Percentiles rank a stretch among this genome's conserved stretches.
These are phyloP conservation scores for Amanita polypyramis DNA, from an alignment of 768 basidiomycete species.

Conservation along the genomic window DNA sequence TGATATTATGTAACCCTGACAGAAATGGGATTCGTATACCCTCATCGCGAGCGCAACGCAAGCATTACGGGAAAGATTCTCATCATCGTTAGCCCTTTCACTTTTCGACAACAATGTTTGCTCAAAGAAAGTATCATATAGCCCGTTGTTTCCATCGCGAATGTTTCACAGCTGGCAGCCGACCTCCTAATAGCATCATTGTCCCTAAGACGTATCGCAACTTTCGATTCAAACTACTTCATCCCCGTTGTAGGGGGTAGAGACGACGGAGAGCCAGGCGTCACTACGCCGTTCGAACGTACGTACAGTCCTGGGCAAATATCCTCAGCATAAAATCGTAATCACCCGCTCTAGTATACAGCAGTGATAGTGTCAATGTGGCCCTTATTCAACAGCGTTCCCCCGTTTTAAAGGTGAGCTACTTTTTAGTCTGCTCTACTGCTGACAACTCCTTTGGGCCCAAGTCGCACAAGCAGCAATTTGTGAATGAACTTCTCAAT, in stretches of 20 bases:
- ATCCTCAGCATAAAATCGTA: slow-evolving; percentile 1
- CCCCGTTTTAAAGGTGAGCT: slow-evolving; percentile 60
- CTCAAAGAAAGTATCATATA: slow-evolving; percentile 11
- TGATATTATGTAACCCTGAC: too few species aligned
- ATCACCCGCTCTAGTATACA: slow-evolving; percentile 44
- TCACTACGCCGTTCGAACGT: slow-evolving; percentile 75
- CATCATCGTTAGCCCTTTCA: slow-evolving; percentile 5
- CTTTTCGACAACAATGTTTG: not conserved
- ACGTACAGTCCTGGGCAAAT: slow-evolving; percentile 19
- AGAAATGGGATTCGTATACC: slow-evolving; percentile 6
- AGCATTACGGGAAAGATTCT: slow-evolving; percentile 5
- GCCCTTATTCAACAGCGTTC: slow-evolving; percentile 71
- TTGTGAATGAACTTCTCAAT: slow-evolving; percentile 42
- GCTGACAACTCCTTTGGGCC: slow-evolving; percentile 4
- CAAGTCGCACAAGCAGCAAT: slow-evolving; percentile 61
- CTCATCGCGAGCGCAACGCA: not conserved
- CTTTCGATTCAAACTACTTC: slow-evolving; percentile 50
- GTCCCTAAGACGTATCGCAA: slow-evolving; percentile 46
- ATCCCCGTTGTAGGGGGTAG: slow-evolving; percentile 67
- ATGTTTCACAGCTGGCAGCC: slow-evolving; percentile 68
- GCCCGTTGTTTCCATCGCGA: slow-evolving; percentile 74
- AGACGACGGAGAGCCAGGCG: slow-evolving; percentile 47
- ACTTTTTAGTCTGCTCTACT: not conserved
- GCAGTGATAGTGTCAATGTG: slow-evolving; percentile 35
- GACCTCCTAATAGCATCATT: slow-evolving; percentile 68